These are phyloP conservation scores for Dactylellina drechsleri DNA, from an alignment of 2,329 filamentous ascomycete genomes.

Conservation along the genomic window DNA sequence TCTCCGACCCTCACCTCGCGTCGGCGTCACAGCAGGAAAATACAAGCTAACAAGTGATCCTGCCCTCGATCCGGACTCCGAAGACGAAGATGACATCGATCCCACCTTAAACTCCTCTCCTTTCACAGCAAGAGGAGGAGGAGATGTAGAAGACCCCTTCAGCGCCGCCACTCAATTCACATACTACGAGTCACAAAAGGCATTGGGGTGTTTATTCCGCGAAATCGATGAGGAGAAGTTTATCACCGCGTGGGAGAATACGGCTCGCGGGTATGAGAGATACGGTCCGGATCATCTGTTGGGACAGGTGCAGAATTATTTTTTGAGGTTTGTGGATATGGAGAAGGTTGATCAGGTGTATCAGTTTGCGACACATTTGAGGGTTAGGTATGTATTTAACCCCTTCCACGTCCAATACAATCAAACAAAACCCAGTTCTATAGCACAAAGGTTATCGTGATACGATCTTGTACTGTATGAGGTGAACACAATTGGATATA, in stretches of 20 bases:
- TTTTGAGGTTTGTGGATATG: slow-evolving; percentile 60
- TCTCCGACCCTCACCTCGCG: slow-evolving; percentile 56
- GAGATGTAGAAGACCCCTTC: slow-evolving; percentile 41
- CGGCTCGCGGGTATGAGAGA: slow-evolving; percentile 29
- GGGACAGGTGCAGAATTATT: slow-evolving; percentile 61
- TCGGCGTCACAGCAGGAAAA: slow-evolving; percentile 36
- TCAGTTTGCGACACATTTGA: slow-evolving; percentile 19
- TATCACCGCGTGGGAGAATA: slow-evolving; percentile 60
- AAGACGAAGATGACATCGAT: slow-evolving; percentile 62
- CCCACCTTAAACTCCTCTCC: neutral
- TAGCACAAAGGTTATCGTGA: too few species aligned
- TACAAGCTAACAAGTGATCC: slow-evolving; percentile 59
- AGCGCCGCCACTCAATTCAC: slow-evolving; percentile 1
- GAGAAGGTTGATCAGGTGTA: slow-evolving; percentile 62
- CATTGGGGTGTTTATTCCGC: slow-evolving; percentile 76
- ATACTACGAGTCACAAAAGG: slow-evolving; percentile 75
- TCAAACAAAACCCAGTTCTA: too few species aligned
- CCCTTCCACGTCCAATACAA: too few species aligned
- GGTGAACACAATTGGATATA: too few species aligned
- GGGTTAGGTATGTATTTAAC: slow-evolving; percentile 14
- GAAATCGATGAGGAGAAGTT: slow-evolving; percentile 77
- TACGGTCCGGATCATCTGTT: slow-evolving; percentile 56
- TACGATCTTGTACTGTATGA: too few species aligned
- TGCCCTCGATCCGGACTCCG: slow-evolving; percentile 64
- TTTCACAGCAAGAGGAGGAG: too few species aligned